A percentile compares a stretch with the other conserved stretches of the same genome.
phyloP scores from a whole-genome alignment of 164 flowering plant species.

The Stephania japonica region DNA sequence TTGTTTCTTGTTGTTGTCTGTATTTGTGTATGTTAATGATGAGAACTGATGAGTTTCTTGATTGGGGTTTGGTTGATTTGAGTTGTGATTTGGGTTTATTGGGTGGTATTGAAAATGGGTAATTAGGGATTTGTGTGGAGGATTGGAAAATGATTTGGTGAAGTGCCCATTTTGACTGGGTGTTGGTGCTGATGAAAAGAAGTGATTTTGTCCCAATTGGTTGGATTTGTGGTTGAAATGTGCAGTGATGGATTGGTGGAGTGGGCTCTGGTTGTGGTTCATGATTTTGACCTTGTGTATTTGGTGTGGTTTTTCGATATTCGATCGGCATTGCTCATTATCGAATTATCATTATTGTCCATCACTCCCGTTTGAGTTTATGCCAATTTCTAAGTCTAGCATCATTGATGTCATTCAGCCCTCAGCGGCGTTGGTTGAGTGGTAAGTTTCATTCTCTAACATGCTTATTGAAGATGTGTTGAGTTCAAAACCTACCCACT shows the following conservation, averaged over 20 bases:
- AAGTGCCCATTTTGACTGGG: neutral
- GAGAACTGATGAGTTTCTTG: neutral
- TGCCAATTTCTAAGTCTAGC: too few relatives aligned
- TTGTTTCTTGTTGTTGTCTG: neutral
- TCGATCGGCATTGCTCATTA: neutral
- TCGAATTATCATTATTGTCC: neutral
- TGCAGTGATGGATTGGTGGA: too few relatives aligned
- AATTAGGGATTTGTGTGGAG: neutral
- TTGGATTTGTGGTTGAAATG: too few relatives aligned
- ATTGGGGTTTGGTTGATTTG: neutral
- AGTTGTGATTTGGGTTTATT: slow-evolving; percentile 1
- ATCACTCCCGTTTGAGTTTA: too few relatives aligned
- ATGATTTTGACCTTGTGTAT: neutral
- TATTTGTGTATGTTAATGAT: neutral
- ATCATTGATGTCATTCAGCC: too few relatives aligned
- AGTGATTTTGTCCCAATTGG: neutral
- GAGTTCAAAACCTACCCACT: too few relatives aligned
- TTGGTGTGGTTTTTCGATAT: neutral
- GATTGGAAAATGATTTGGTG: neutral
- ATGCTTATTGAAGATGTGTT: too few relatives aligned
- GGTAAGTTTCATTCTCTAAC: too few relatives aligned
- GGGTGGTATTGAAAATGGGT: neutral
- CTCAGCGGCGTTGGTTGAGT: too few relatives aligned
- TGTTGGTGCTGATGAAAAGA: neutral
- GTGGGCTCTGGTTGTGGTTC: neutral